Conservation (phyloP, 805 yeast genomes). For the Candida patagonica region DNA sequence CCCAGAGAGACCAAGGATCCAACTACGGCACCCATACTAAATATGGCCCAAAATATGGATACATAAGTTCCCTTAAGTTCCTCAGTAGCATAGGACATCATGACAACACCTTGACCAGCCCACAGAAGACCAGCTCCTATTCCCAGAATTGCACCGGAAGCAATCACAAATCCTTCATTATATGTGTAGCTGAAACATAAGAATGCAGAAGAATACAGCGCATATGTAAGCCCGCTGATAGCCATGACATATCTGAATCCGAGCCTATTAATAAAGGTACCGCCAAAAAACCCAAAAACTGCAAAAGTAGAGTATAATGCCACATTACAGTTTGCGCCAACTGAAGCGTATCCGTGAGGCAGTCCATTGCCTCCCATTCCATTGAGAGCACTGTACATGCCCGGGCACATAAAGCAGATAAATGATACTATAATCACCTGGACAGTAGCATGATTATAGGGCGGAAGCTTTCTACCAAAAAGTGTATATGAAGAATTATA, state of each 20-base stretch:
- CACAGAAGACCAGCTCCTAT: constrained; percentile 42
- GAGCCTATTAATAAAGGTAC: constrained; percentile 21
- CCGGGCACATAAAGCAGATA: constrained; percentile 19
- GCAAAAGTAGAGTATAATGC: constrained; percentile 23
- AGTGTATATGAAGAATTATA: not conserved
- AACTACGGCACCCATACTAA: constrained; percentile 49
- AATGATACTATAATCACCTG: constrained; percentile 14
- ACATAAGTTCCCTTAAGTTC: constrained; percentile 40
- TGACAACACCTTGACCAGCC: constrained; percentile 48
- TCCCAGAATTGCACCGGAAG: constrained; percentile 47
- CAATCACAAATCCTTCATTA: constrained; percentile 41
- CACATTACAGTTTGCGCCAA: constrained; percentile 23
- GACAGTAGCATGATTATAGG: constrained; percentile 7
- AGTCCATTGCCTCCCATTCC: constrained; percentile 28
- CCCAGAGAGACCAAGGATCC: constrained; percentile 47
- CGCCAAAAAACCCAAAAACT: constrained; percentile 21
- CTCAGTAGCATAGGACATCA: constrained; percentile 46
- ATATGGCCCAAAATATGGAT: constrained; percentile 46
- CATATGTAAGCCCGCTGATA: constrained; percentile 44
- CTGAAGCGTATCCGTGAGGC: constrained; percentile 15
- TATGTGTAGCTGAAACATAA: constrained; percentile 36
- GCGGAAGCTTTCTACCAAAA: not conserved
- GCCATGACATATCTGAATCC: constrained; percentile 25
- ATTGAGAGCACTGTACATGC: constrained; percentile 24
- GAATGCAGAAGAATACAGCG: constrained; percentile 40